Base-by-base conservation (phyloP, 805 yeast genomes). In the Novakomyces olei region DNA sequence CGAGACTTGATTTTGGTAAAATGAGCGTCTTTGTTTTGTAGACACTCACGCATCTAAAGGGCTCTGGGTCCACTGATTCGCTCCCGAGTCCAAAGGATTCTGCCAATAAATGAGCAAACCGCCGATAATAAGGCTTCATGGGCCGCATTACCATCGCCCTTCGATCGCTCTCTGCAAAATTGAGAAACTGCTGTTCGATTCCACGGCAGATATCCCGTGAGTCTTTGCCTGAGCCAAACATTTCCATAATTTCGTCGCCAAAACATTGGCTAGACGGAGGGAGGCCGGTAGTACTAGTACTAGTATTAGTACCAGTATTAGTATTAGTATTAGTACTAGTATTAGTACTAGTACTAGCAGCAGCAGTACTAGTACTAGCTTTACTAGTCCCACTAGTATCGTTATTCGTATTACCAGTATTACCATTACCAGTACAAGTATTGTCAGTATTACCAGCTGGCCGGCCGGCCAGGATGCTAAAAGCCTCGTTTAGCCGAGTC, bases 21-120 rank as follows among this genome's bases (percentile, higher is more conserved):
- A n/a, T n/a, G n/a, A n/a, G n/a, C n/a, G n/a, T n/a, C n/a, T n/a
- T n/a, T n/a, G n/a, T n/a, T n/a, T 29, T 29, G 15, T 29, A 17
- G 4, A 80, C 59, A 40, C 65, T 70, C 1, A 80, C 85, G 7
- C 74, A 66, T 38, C 92, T 51, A 33, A 67, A 59, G 0, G 93
- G 93, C 41, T 79, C 93, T 2, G 65, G 67, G 49, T 78, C 93
- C 39, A 77, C 88, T 2, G 83, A 66, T 43, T 76, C 81, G 0
- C 74, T 58, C 41, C 65, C 69, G 8, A 79, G 43, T 8, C 61
- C 56, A 47, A 57, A 79, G 0, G 67, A 51, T 17, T 59, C 65
- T 0, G 81, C 72, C 26, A 81, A 44, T 33, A 68, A 69, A 44
- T 72, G 85, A 17, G 81, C 52, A 45, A 80, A 79, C 38, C 57